Evolutionary conservation across 371 early-diverging fungal species (phyloP).

Genomic region (Apophysomyces trapeziformis): DNA sequence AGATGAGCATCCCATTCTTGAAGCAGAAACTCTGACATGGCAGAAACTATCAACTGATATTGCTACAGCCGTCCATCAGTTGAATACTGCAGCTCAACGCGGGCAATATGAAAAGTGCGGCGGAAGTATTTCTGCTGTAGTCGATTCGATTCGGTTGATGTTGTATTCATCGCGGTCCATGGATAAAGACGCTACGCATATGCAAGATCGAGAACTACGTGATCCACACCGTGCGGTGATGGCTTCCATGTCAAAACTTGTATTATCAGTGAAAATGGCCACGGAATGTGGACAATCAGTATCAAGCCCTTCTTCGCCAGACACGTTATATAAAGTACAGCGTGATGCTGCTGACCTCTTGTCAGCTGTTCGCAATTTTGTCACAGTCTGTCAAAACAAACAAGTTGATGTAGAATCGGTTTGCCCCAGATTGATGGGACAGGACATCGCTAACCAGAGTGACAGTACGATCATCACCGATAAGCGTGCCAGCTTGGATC

Average conservation of each 20-base stretch:
- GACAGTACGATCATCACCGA: not conserved
- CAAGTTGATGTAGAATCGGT: conserved; percentile 37
- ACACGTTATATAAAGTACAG: conserved; percentile 35
- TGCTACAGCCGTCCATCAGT: conserved; percentile 63
- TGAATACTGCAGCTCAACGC: conserved; percentile 63
- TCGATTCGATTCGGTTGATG: conserved; percentile 81
- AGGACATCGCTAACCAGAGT: not conserved
- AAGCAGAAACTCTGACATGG: conserved; percentile 26
- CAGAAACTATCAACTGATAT: conserved; percentile 59
- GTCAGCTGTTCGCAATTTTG: conserved; percentile 76
- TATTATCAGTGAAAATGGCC: conserved; percentile 79
- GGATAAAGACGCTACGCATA: conserved; percentile 59
- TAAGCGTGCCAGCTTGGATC: conserved; percentile 13
- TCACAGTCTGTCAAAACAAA: conserved; percentile 43
- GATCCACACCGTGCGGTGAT: conserved; percentile 74
- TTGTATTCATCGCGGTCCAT: conserved; percentile 77
- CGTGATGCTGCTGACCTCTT: conserved; percentile 68
- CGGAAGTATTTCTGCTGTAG: conserved; percentile 49
- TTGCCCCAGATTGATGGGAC: conserved; percentile 35
- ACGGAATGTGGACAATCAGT: conserved; percentile 39
- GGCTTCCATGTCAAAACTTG: conserved; percentile 78
- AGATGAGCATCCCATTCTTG: not conserved
- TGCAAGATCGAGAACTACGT: conserved; percentile 61
- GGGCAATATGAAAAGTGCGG: conserved; percentile 26
- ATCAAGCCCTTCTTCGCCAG: conserved; percentile 71